phyloP scores from a whole-genome alignment of 1,139 yeast genomes.

The Pichia cactophila region DNA sequence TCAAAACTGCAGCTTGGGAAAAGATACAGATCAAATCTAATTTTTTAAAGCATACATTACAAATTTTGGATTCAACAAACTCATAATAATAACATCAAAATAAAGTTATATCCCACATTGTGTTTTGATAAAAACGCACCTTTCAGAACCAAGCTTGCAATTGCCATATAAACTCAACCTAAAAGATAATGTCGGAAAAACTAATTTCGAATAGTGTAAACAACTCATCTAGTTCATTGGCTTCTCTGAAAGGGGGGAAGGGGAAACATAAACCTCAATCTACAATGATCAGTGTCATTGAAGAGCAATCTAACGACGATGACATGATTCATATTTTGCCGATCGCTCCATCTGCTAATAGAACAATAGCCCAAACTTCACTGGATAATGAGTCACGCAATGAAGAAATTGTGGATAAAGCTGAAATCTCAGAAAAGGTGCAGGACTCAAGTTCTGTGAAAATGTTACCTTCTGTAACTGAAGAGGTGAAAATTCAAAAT shows the following conservation, averaged over 20 bases:
- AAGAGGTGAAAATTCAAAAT: not conserved
- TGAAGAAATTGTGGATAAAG: not conserved
- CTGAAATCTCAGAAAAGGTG: not conserved
- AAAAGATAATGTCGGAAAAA: conserved; percentile 1
- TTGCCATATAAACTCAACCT: no score
- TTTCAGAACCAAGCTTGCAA: not conserved
- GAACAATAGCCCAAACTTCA: not conserved
- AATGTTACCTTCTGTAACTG: not conserved
- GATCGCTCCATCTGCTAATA: not conserved
- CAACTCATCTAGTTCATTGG: not conserved
- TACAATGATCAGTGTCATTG: conserved; percentile 19
- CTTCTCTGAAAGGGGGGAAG: not conserved
- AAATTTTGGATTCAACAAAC: no score
- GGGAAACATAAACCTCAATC: conserved; percentile 3
- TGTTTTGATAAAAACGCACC: not conserved
- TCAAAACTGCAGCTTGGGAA: no score
- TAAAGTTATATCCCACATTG: not conserved
- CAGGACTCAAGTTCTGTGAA: not conserved
- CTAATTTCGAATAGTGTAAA: not conserved
- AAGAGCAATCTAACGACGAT: conserved; percentile 19
- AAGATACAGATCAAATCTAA: no score
- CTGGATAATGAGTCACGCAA: not conserved
- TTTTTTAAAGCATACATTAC: no score
- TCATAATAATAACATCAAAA: no score
- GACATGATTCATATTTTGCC: conserved; percentile 20